phyloP scores from a whole-genome alignment of 2,329 filamentous ascomycete species.

The Lachnellula arida region DNA sequence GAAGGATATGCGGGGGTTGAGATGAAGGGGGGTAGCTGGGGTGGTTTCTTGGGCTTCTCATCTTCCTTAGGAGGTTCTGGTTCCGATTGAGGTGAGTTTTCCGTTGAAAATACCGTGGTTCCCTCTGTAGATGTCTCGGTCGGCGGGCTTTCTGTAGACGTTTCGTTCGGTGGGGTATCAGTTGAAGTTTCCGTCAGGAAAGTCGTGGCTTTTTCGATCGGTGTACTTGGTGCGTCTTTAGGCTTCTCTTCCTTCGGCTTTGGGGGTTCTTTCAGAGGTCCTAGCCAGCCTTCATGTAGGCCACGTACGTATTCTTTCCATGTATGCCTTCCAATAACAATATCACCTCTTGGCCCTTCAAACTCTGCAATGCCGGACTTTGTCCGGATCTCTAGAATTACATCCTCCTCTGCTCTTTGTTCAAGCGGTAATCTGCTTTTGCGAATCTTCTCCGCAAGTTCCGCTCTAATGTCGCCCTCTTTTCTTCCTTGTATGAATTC shows the following conservation, averaged over 20 bases:
- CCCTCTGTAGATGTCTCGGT: constrained; percentile 7
- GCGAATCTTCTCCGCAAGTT: constrained; percentile 80
- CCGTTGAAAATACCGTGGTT: constrained; percentile 25
- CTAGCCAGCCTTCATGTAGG: constrained; percentile 93
- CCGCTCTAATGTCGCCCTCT: constrained; percentile 88
- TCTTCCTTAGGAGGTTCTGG: constrained; percentile 33
- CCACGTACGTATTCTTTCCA: constrained; percentile 98
- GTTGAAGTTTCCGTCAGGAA: constrained; percentile 24
- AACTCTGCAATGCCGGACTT: constrained; percentile 66
- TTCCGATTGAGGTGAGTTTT: constrained; percentile 8
- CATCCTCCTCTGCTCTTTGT: constrained; percentile 42
- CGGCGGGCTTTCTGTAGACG: neutral
- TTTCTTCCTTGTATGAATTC: constrained; percentile 89
- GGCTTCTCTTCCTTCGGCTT: constrained; percentile 30
- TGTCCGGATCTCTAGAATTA: constrained; percentile 59
- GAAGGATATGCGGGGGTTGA: constrained; percentile 64
- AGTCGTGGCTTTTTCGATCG: constrained; percentile 20
- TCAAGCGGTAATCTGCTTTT: constrained; percentile 51
- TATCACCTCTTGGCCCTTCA: constrained; percentile 71
- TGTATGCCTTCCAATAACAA: constrained; percentile 84
- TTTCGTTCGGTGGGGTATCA: neutral
- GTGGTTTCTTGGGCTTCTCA: constrained; percentile 52
- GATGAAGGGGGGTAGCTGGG: constrained; percentile 70
- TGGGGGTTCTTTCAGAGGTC: constrained; percentile 65
- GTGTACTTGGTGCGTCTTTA: constrained; percentile 8